phyloP scores from a whole-genome alignment of 2,329 filamentous ascomycete genomes.

The Aspergillus felis region DNA sequence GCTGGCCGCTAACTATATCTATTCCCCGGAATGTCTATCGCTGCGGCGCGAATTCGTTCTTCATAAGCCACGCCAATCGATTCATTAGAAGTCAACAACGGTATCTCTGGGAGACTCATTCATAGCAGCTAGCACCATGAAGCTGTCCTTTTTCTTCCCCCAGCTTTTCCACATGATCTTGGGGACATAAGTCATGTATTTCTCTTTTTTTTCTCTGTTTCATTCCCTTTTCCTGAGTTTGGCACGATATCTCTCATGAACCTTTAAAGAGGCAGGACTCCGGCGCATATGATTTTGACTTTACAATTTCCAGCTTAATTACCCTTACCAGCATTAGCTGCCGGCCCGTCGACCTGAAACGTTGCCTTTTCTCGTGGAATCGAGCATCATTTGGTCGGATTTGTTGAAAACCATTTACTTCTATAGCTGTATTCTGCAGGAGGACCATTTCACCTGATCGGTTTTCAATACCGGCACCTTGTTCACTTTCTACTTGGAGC shows the following conservation, averaged over 20 bases:
- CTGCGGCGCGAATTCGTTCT: neutral
- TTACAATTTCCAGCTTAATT: constrained; percentile 6
- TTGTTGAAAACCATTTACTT: neutral
- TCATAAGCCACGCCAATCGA: neutral
- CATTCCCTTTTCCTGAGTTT: constrained; percentile 4
- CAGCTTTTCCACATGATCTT: constrained; percentile 3
- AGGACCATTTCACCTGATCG: neutral
- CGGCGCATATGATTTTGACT: constrained; percentile 11
- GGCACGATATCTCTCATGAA: constrained; percentile 25
- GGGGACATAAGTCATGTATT: constrained; percentile 15
- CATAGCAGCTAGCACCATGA: neutral
- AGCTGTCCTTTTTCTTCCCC: neutral
- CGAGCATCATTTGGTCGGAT: neutral
- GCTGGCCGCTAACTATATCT: neutral
- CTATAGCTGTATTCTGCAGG: neutral
- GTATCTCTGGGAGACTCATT: neutral
- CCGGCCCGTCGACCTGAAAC: neutral
- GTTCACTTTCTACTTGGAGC: neutral
- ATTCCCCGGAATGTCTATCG: neutral
- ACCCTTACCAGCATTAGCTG: neutral
- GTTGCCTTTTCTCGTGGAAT: neutral
- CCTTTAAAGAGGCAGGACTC: constrained; percentile 13
- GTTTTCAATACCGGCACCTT: neutral
- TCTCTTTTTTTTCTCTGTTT: neutral
- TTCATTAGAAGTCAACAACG: neutral